Percentiles rank a stretch among this genome's conserved stretches.
Evolutionary conservation across 225 moss, liverwort and hornwort species (phyloP).

Genomic region (Marchantia paleacea): DNA sequence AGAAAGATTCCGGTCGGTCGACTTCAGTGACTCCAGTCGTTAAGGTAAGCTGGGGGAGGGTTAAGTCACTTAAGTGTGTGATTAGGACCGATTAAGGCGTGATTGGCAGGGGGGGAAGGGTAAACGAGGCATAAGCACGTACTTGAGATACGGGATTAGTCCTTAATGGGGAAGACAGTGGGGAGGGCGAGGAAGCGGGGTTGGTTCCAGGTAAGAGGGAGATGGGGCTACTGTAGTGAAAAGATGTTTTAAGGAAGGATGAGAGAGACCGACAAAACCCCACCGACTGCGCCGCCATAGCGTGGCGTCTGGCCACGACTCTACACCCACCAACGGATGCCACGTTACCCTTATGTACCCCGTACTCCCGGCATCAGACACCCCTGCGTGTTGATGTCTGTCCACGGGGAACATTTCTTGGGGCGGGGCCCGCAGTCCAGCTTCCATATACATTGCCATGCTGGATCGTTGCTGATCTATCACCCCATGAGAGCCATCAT

Average conservation of each 20-base stretch:
- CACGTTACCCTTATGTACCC: slow-evolving; percentile 21
- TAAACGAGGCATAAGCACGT: not conserved
- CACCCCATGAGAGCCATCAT: slow-evolving; percentile 4
- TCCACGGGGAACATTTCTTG: slow-evolving; percentile 6
- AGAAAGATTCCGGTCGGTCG: not conserved
- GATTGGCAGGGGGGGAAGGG: not conserved
- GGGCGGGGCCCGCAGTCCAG: not conserved
- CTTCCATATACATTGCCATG: not conserved
- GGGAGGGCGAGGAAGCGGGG: not conserved
- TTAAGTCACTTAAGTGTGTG: too few relatives aligned
- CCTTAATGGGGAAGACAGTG: too few relatives aligned
- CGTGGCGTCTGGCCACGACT: slow-evolving; percentile 13
- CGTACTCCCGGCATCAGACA: slow-evolving; percentile 14
- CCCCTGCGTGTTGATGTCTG: slow-evolving; percentile 12
- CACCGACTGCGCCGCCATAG: slow-evolving; percentile 21
- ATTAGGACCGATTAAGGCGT: not conserved
- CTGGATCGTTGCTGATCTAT: slow-evolving; percentile 2
- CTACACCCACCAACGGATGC: slow-evolving; percentile 10
- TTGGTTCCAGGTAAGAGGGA: too few relatives aligned
- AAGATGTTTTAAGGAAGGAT: not conserved
- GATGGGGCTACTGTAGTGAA: too few relatives aligned
- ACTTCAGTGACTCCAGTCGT: too few relatives aligned
- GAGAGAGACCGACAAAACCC: slow-evolving; percentile 2
- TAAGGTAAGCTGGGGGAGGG: too few relatives aligned
- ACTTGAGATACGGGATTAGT: too few relatives aligned